Percentiles rank a stretch among this genome's conserved stretches.
Evolutionary conservation across 2,329 filamentous ascomycete genomes (phyloP).

Genomic region (Colletotrichum tamarilloi): DNA sequence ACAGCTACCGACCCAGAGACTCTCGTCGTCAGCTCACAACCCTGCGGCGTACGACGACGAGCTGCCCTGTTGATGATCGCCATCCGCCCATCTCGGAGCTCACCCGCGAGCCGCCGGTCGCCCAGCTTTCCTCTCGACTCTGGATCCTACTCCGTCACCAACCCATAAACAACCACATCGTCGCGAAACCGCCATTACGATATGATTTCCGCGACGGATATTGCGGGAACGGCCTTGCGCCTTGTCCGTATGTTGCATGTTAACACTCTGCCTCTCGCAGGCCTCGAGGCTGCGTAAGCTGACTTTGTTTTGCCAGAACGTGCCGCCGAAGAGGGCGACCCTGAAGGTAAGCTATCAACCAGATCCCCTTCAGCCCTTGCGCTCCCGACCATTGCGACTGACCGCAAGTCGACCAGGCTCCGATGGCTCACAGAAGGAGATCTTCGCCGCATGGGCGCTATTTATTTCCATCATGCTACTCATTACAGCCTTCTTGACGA

Average conservation of each 20-base stretch:
- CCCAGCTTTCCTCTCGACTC: slow-evolving; percentile 29
- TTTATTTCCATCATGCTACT: slow-evolving; percentile 97
- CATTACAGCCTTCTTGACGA: slow-evolving; percentile 94
- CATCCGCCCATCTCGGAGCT: slow-evolving; percentile 31
- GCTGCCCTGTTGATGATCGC: slow-evolving; percentile 34
- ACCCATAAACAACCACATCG: slow-evolving; percentile 21
- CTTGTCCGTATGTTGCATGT: slow-evolving; percentile 22
- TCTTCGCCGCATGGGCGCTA: slow-evolving; percentile 95
- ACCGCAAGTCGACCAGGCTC: slow-evolving; percentile 26
- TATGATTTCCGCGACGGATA: slow-evolving; percentile 26
- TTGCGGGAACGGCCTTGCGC: slow-evolving; percentile 22
- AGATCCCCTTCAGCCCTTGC: not conserved
- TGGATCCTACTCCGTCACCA: slow-evolving; percentile 31
- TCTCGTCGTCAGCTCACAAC: not conserved
- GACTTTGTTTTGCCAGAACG: slow-evolving; percentile 19
- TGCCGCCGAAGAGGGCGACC: slow-evolving; percentile 31
- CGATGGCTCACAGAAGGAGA: slow-evolving; percentile 77
- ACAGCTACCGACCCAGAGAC: not conserved
- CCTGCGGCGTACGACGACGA: slow-evolving; percentile 19
- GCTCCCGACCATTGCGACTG: slow-evolving; percentile 25
- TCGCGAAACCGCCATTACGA: not conserved
- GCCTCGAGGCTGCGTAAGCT: slow-evolving; percentile 12
- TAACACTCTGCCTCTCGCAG: not conserved
- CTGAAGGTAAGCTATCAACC: slow-evolving; percentile 28
- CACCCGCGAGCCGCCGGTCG: slow-evolving; percentile 34